These are phyloP conservation scores for Phlyctochytrium arcticum DNA, from an alignment of 192 early-diverging fungal species.

Conservation along the genomic window DNA sequence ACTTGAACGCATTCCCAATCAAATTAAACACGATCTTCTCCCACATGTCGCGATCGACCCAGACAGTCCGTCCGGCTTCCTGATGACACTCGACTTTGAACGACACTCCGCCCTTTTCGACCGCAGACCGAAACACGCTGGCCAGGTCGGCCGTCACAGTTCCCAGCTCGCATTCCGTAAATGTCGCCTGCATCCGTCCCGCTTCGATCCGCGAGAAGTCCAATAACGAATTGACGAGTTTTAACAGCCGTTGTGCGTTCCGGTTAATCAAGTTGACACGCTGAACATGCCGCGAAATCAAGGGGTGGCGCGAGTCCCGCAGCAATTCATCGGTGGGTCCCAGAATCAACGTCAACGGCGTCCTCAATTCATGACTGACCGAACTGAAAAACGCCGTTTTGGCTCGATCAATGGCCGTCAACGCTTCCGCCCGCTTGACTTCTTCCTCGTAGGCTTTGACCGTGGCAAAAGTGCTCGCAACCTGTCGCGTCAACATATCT, in stretches of 20 bases:
- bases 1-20: slow-evolving; percentile 50
- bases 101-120: slow-evolving; percentile 40
- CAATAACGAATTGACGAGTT: slow-evolving; percentile 52
- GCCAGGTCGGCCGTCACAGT: slow-evolving; percentile 46
- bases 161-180: slow-evolving; percentile 41
- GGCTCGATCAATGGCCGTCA: slow-evolving; percentile 32
- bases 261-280: slow-evolving; percentile 41
- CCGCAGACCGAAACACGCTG: slow-evolving; percentile 51
- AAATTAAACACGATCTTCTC: slow-evolving; percentile 61
- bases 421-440: slow-evolving; percentile 19
- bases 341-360: slow-evolving; percentile 53
- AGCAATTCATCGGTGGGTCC: slow-evolving; percentile 33
- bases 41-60: slow-evolving; percentile 59
- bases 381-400: slow-evolving; percentile 31
- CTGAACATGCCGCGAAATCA: slow-evolving; percentile 11
- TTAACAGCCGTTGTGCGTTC: slow-evolving; percentile 49
- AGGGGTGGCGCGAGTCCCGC: slow-evolving; percentile 15
- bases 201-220: slow-evolving; percentile 54
- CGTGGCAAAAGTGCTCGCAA: neutral
- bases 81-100: slow-evolving; percentile 37
- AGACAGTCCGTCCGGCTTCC: slow-evolving; percentile 14
- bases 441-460: slow-evolving; percentile 12
- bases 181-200: slow-evolving; percentile 50
- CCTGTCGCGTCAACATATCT: slow-evolving; percentile 21
- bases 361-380: slow-evolving; percentile 31